A percentile compares a stretch with the other conserved stretches of the same genome.
These are phyloP conservation scores for Kalanchoe fedtschenkoi DNA, from an alignment of 164 flowering plant species.

Conservation along the genomic window DNA sequence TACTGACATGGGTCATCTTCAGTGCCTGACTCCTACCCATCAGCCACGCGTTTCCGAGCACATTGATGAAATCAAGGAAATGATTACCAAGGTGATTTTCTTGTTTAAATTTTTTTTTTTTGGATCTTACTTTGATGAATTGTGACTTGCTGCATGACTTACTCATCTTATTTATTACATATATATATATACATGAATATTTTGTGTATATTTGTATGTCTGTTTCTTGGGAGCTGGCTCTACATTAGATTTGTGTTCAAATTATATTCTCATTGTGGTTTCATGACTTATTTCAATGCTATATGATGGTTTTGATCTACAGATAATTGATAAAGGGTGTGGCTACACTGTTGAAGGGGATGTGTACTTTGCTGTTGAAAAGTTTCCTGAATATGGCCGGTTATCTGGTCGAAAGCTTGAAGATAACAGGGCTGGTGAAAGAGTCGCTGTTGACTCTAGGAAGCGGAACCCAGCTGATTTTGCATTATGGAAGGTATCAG, in stretches of 20 bases:
- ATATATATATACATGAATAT: background rate
- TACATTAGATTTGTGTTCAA: background rate
- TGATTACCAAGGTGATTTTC: conserved; percentile 60
- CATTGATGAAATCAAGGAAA: conserved; percentile 60
- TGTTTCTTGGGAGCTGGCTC: background rate
- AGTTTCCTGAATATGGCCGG: conserved; percentile 58
- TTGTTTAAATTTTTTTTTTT: background rate
- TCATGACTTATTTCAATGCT: background rate
- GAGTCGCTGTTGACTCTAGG: conserved; percentile 69
- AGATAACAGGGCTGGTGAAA: conserved; percentile 81
- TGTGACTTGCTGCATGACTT: background rate
- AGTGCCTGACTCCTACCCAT: conserved; percentile 65
- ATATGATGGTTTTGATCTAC: conserved; percentile 11
- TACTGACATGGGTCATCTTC: conserved; percentile 68
- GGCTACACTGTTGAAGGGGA: conserved; percentile 77
- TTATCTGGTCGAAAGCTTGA: conserved; percentile 70
- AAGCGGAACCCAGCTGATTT: conserved; percentile 83
- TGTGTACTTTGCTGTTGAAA: conserved; percentile 80
- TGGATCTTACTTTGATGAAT: conserved; percentile 1
- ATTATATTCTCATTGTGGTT: background rate
- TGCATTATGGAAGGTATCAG: conserved; percentile 87
- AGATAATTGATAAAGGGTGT: conserved; percentile 65
- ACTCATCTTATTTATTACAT: too few species aligned
- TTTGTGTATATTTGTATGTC: background rate
- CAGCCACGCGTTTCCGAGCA: conserved; percentile 83